These are phyloP conservation scores for Ceratopteris richardii DNA, from an alignment of 75 land plant species.

Conservation along the genomic window DNA sequence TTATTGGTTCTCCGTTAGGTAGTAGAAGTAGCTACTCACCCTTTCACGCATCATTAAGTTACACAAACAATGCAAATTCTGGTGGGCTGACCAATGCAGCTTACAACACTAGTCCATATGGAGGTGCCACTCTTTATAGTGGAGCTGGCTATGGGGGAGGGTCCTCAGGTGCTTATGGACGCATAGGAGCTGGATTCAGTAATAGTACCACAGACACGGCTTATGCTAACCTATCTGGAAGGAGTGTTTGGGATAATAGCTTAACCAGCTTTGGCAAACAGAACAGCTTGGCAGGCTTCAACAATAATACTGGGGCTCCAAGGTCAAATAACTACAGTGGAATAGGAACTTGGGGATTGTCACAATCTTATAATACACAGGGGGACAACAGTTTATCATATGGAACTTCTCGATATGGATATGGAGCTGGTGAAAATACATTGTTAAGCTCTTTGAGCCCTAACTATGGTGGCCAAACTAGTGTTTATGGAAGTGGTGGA, in stretches of 20 bases:
- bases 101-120: neutral
- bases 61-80: conserved; percentile 21
- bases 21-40: conserved; percentile 17
- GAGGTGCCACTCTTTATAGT: neutral
- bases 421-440: neutral
- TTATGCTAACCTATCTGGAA: neutral
- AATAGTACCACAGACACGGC: neutral
- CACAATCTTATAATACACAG: neutral
- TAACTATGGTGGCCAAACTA: neutral
- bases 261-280: neutral
- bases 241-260: neutral
- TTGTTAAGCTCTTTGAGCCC: neutral
- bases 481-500: neutral
- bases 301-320: neutral
- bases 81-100: conserved; percentile 20
- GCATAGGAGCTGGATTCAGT: neutral
- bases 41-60: conserved; percentile 19
- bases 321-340: neutral
- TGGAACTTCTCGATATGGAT: neutral
- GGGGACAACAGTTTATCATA: neutral
- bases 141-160: neutral
- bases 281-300: neutral
- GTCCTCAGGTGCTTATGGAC: neutral
- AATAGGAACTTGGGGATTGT: neutral
- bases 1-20: conserved; percentile 17